Conservation (phyloP, 495 filamentous ascomycete species). For the Xylaria telfairii region DNA sequence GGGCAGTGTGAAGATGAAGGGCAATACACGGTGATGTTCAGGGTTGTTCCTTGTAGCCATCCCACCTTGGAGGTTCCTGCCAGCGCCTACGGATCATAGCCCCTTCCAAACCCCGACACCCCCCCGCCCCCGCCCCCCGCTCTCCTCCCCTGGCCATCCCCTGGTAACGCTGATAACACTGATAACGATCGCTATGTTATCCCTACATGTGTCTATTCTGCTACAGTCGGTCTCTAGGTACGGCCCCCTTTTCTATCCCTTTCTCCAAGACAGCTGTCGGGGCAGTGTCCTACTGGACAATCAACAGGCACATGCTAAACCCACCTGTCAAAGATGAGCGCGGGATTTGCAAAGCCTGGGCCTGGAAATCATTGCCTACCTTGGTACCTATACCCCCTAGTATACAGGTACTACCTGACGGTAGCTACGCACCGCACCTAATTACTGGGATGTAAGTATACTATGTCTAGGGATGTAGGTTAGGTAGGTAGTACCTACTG, state of each 20-base stretch:
- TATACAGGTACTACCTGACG: neutral
- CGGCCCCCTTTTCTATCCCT: no score
- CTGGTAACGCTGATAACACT: no score
- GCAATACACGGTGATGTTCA: neutral
- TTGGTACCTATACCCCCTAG: no score
- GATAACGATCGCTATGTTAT: constrained; percentile 5
- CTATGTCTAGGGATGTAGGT: no score
- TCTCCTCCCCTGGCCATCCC: no score
- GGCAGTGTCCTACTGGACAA: neutral
- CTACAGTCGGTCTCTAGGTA: neutral
- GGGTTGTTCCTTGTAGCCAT: neutral
- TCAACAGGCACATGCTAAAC: neutral
- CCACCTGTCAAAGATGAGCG: neutral
- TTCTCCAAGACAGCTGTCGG: neutral
- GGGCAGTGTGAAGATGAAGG: neutral
- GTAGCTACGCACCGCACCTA: no score
- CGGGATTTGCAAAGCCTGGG: neutral
- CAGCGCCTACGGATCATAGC: neutral
- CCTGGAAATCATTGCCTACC: neutral
- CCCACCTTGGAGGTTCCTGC: neutral
- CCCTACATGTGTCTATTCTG: neutral
- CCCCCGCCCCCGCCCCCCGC: constrained; percentile 10
- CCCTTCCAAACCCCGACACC: constrained; percentile 1
- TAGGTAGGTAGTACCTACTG: no score
- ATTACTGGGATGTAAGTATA: no score